phyloP scores from a whole-genome alignment of 2,329 filamentous ascomycete genomes.

The Colletotrichum destructivum region DNA sequence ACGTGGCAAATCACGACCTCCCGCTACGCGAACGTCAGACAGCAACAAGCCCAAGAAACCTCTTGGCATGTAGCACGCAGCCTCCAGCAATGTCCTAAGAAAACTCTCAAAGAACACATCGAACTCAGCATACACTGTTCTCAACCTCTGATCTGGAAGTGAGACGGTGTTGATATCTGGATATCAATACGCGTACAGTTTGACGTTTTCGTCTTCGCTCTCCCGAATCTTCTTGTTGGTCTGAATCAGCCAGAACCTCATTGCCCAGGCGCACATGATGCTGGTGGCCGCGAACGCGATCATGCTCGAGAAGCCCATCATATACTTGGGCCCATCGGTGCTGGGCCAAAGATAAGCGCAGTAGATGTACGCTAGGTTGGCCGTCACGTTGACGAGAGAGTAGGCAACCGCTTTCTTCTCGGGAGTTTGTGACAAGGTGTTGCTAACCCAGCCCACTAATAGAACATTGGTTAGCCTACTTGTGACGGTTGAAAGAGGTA shows the following conservation, averaged over 20 bases:
- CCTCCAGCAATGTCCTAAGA: neutral
- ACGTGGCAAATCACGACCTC: no score
- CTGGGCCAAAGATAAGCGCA: slow-evolving; percentile 68
- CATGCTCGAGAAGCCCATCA: slow-evolving; percentile 73
- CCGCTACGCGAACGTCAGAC: no score
- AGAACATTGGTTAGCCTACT: neutral
- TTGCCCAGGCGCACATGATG: slow-evolving; percentile 40
- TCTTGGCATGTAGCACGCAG: no score
- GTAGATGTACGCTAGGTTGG: slow-evolving; percentile 70
- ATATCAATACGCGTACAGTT: slow-evolving; percentile 44
- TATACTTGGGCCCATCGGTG: slow-evolving; percentile 63
- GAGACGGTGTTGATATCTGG: no score
- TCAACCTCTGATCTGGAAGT: no score
- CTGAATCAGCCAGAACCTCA: slow-evolving; percentile 42
- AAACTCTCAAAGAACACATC: no score
- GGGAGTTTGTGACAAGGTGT: slow-evolving; percentile 81
- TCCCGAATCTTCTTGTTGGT: slow-evolving; percentile 45
- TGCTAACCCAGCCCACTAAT: slow-evolving; percentile 79
- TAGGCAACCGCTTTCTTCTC: slow-evolving; percentile 78
- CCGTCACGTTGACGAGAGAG: slow-evolving; percentile 69
- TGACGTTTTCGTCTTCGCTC: slow-evolving; percentile 42
- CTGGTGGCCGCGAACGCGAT: slow-evolving; percentile 63
- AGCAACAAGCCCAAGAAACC: no score
- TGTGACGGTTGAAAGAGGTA: neutral
- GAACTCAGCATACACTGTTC: no score